phyloP scores from a whole-genome alignment of 257 asterid genomes.

The Thymus quinquecostatus region DNA sequence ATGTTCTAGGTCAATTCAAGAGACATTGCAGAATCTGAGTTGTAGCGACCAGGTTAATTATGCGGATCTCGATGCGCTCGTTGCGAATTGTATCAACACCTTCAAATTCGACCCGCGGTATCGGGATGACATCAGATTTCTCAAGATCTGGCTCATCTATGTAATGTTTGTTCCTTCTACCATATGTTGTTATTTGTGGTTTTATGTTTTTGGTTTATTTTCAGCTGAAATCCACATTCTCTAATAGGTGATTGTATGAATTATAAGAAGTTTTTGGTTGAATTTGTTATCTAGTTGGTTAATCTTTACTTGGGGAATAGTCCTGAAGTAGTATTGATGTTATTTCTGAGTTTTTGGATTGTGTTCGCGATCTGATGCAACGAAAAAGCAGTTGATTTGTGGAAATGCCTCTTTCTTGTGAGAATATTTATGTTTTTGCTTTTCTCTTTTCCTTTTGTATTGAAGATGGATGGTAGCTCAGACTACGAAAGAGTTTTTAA shows the following conservation, averaged over 20 bases:
- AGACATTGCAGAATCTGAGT: slow-evolving; percentile 37
- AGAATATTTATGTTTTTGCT: not conserved
- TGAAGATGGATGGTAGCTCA: slow-evolving; percentile 80
- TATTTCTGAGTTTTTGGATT: slow-evolving; percentile 14
- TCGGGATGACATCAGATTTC: slow-evolving; percentile 81
- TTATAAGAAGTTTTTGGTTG: slow-evolving; percentile 5
- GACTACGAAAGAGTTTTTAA: slow-evolving; percentile 62
- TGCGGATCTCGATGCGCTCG: slow-evolving; percentile 48
- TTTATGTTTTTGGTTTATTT: not conserved
- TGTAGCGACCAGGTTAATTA: slow-evolving; percentile 32
- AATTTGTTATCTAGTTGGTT: slow-evolving; percentile 6
- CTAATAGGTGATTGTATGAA: not conserved
- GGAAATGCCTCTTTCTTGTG: not conserved
- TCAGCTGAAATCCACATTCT: slow-evolving; percentile 4
- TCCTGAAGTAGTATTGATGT: not conserved
- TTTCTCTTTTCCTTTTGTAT: not conserved
- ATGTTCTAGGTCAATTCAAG: slow-evolving; percentile 56
- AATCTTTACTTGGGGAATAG: not conserved
- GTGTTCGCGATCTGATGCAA: slow-evolving; percentile 3
- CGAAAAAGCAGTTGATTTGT: slow-evolving; percentile 8
- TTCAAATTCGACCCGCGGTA: slow-evolving; percentile 74
- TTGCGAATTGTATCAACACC: slow-evolving; percentile 51
- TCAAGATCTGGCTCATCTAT: slow-evolving; percentile 88
- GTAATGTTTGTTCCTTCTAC: slow-evolving; percentile 40
- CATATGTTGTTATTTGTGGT: not conserved